phyloP scores from a whole-genome alignment of 441 rosid genomes.

The Corymbia citriodora region DNA sequence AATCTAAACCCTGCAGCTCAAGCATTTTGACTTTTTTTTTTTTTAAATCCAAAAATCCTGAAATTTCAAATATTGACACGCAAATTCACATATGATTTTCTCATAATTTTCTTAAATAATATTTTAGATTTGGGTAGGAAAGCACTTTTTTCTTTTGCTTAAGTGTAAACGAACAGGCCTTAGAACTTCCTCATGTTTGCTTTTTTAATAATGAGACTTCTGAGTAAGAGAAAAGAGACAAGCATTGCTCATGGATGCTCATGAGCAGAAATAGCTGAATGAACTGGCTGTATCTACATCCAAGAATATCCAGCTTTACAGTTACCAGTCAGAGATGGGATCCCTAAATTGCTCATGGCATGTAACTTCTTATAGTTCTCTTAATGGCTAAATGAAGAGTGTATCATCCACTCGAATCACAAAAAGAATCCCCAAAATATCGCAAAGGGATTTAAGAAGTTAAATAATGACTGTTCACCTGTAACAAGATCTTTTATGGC shows the following conservation, averaged over 20 bases:
- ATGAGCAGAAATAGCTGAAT: neutral
- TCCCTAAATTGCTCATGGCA: neutral
- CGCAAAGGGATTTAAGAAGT: neutral
- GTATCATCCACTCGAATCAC: neutral
- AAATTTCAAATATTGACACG: neutral
- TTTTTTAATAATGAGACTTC: neutral
- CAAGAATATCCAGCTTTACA: neutral
- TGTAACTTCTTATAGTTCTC: neutral
- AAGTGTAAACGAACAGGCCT: neutral
- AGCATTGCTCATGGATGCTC: neutral
- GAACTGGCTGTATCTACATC: neutral
- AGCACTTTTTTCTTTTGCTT: neutral
- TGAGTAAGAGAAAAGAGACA: neutral
- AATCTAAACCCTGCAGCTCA: neutral
- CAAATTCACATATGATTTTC: neutral
- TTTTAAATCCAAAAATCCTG: neutral
- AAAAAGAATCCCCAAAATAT: neutral
- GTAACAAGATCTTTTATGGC: conserved; percentile 88
- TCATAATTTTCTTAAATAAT: neutral
- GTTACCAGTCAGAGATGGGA: neutral
- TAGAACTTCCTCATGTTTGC: neutral
- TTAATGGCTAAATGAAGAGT: neutral
- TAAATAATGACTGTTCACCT: conserved; percentile 40
- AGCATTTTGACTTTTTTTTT: neutral
- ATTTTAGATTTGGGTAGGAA: neutral